Evolutionary conservation across 495 filamentous ascomycete genomes (phyloP).

Genomic region (Thermothielavioides terrestris): DNA sequence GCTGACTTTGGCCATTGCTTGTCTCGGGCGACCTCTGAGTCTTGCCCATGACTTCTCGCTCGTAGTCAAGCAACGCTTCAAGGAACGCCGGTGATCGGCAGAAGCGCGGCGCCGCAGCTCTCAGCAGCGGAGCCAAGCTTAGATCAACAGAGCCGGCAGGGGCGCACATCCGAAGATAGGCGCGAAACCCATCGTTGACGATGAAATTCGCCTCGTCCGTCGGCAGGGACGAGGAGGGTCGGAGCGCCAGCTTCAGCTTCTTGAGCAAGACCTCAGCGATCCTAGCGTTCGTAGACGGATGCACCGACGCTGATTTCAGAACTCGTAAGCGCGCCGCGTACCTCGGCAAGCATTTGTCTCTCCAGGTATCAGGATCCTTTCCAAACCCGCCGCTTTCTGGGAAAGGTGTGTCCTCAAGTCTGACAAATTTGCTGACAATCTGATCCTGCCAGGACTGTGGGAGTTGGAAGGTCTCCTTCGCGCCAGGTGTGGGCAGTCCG

Average conservation of each 20-base stretch:
- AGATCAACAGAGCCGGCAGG: constrained; percentile 41
- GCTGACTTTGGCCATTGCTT: constrained; percentile 29
- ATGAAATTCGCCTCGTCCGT: constrained; percentile 52
- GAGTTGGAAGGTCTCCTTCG: constrained; percentile 49
- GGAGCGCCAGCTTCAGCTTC: constrained; percentile 49
- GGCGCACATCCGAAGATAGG: constrained; percentile 45
- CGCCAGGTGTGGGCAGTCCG: constrained; percentile 36
- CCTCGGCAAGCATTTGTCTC: constrained; percentile 46
- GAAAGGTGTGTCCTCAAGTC: constrained; percentile 45
- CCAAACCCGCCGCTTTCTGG: constrained; percentile 45
- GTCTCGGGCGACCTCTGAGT: constrained; percentile 19
- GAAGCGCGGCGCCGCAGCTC: constrained; percentile 51
- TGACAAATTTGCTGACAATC: constrained; percentile 56
- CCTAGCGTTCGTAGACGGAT: constrained; percentile 45
- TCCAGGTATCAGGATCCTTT: constrained; percentile 45
- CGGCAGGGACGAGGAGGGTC: constrained; percentile 44
- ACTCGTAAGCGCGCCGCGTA: constrained; percentile 46
- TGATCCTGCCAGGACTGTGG: constrained; percentile 62
- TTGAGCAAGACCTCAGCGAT: constrained; percentile 48
- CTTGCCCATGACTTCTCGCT: constrained; percentile 40
- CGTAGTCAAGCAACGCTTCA: constrained; percentile 53
- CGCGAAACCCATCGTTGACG: constrained; percentile 46
- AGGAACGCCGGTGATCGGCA: constrained; percentile 57
- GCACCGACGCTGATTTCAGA: constrained; percentile 39
- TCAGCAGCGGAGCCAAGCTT: constrained; percentile 49